Evolutionary conservation across 1,284 basidiomycete species (phyloP).

Genomic region (Ceratobasidium sp.): DNA sequence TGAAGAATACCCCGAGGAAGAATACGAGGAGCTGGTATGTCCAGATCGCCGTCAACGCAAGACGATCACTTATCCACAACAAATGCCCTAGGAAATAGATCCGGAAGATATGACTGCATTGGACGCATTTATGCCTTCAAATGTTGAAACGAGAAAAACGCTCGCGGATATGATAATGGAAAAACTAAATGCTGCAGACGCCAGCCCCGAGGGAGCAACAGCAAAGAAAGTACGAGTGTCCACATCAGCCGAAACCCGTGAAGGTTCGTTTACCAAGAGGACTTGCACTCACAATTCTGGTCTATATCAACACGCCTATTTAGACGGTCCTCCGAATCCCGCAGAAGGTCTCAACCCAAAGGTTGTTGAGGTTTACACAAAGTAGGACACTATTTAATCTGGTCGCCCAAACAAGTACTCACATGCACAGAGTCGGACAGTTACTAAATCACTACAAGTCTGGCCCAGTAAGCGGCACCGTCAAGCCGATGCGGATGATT

Average conservation of each 20-base stretch:
- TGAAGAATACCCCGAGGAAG: conserved; percentile 53
- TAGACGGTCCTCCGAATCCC: conserved; percentile 75
- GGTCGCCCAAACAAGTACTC: background rate
- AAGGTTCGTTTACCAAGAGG: conserved; percentile 54
- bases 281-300: conserved; percentile 12
- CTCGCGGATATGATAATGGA: conserved; percentile 96
- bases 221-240: conserved; percentile 37
- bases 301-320: conserved; percentile 43
- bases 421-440: conserved; percentile 61
- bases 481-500: background rate
- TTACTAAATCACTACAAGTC: conserved; percentile 90
- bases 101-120: conserved; percentile 84
- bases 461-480: conserved; percentile 62
- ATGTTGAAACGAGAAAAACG: conserved; percentile 77
- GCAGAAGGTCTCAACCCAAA: conserved; percentile 95
- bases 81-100: conserved; percentile 77
- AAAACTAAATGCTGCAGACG: conserved; percentile 76
- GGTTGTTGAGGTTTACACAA: conserved; percentile 93
- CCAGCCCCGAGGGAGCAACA: conserved; percentile 52
- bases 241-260: conserved; percentile 47
- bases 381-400: conserved; percentile 60
- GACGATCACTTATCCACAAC: conserved; percentile 6
- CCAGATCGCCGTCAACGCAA: background rate
- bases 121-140: conserved; percentile 77
- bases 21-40: conserved; percentile 59